Percentiles rank a stretch among this genome's conserved stretches.
Conservation (phyloP, 345 rosid genomes). For the Syzygium aromaticum region DNA sequence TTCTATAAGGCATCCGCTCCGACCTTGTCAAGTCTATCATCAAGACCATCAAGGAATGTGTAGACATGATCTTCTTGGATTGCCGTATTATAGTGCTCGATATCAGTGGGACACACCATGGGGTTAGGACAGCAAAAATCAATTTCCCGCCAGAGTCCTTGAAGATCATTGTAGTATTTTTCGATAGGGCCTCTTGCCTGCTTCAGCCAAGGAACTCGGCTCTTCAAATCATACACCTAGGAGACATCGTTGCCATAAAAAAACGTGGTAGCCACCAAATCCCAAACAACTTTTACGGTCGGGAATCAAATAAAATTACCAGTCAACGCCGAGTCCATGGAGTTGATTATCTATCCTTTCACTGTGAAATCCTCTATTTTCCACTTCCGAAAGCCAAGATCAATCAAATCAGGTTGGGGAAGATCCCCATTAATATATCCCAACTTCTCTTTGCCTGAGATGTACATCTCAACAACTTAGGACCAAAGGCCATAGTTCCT, state of each 20-base stretch:
- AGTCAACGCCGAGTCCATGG: not conserved
- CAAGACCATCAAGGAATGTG: not conserved
- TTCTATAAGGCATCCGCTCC: not conserved
- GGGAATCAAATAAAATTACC: not conserved
- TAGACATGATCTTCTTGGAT: not conserved
- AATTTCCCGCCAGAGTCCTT: not conserved
- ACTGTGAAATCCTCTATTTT: rapidly evolving
- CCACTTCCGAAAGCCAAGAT: not conserved
- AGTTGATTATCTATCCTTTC: not conserved
- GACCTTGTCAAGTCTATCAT: not conserved
- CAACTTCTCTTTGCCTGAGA: not conserved
- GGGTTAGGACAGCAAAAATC: not conserved
- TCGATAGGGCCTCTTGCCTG: not conserved
- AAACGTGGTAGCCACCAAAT: not conserved
- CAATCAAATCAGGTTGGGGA: rapidly evolving
- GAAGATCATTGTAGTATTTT: not conserved
- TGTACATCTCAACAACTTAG: not conserved
- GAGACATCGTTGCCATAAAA: not conserved
- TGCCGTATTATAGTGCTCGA: not conserved
- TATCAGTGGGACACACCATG: not conserved
- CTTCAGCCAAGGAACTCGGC: rapidly evolving
- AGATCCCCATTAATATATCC: not conserved
- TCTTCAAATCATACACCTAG: not conserved
- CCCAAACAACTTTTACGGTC: not conserved
- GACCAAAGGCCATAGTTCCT: not conserved